These are phyloP conservation scores for Poterioochromonas sp. DNA, from an alignment of 352 stramenopile genomes.

Conservation along the genomic window DNA sequence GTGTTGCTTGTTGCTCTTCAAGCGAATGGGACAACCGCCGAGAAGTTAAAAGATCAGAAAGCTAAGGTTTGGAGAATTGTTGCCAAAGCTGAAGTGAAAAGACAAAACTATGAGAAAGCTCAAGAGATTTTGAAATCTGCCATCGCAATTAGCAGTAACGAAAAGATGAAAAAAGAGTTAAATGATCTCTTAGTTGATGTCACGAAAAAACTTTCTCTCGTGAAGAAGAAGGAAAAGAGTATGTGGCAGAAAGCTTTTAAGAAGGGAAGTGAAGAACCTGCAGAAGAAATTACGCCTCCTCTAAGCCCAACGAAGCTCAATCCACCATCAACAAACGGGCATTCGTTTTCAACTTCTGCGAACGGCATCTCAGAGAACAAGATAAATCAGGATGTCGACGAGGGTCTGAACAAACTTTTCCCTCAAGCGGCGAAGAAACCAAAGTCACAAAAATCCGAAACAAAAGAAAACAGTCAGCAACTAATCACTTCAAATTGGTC, in stretches of 20 bases:
- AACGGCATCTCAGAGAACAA: too few species aligned
- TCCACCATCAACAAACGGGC: too few species aligned
- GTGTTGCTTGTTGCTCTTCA: background rate
- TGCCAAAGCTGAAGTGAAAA: background rate
- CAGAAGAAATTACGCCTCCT: too few species aligned
- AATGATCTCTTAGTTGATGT: background rate
- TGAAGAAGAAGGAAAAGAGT: background rate
- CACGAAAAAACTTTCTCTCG: background rate
- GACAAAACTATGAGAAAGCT: background rate
- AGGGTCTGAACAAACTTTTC: too few species aligned
- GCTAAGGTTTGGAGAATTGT: background rate
- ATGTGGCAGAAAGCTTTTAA: slow-evolving; percentile 5
- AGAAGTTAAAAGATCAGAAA: background rate
- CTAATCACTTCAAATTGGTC: too few species aligned
- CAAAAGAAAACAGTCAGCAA: too few species aligned
- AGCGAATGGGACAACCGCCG: background rate
- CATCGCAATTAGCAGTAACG: background rate
- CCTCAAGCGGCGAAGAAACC: too few species aligned
- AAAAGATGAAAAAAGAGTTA: background rate
- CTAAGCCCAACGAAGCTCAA: too few species aligned
- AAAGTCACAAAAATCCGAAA: too few species aligned
- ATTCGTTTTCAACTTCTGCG: too few species aligned
- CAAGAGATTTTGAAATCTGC: background rate
- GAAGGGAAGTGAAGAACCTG: background rate
- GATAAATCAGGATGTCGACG: too few species aligned